phyloP scores from a whole-genome alignment of 2,329 filamentous ascomycete species.

The Zalaria obscura region DNA sequence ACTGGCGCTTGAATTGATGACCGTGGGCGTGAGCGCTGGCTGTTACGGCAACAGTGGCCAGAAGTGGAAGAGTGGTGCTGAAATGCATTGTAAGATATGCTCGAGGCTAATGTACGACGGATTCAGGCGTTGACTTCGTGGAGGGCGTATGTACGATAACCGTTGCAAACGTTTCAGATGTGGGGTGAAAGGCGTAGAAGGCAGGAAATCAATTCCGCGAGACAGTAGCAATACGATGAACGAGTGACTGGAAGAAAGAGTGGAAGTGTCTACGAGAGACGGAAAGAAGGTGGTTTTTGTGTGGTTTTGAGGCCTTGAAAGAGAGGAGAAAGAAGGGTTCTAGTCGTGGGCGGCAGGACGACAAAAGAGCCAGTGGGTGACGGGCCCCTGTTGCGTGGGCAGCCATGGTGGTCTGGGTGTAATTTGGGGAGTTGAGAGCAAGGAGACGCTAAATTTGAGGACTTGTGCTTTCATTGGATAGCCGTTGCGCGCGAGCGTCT shows the following conservation, averaged over 20 bases:
- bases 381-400: background rate
- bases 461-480: too few species aligned
- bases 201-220: conserved; percentile 9
- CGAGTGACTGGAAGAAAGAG: conserved; percentile 18
- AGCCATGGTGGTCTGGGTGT: too few species aligned
- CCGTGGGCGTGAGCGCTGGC: conserved; percentile 5
- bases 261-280: conserved; percentile 17
- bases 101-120: conserved; percentile 1
- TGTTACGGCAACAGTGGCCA: conserved; percentile 5
- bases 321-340: conserved; percentile 6
- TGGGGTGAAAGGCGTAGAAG: conserved; percentile 3
- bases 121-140: conserved; percentile 6
- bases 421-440: too few species aligned
- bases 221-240: conserved; percentile 8
- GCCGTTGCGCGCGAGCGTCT: too few species aligned
- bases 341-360: background rate
- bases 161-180: too few species aligned
- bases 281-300: conserved; percentile 8
- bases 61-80: conserved; percentile 5
- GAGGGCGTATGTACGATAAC: background rate
- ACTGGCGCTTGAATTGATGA: conserved; percentile 5
- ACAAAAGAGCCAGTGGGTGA: conserved; percentile 1
- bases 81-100: conserved; percentile 7
- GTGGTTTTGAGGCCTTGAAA: conserved; percentile 13
- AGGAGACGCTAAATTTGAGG: too few species aligned